Base-by-base conservation (phyloP, 2,329 filamentous ascomycete species). In the Pleoardoris graminearum region DNA sequence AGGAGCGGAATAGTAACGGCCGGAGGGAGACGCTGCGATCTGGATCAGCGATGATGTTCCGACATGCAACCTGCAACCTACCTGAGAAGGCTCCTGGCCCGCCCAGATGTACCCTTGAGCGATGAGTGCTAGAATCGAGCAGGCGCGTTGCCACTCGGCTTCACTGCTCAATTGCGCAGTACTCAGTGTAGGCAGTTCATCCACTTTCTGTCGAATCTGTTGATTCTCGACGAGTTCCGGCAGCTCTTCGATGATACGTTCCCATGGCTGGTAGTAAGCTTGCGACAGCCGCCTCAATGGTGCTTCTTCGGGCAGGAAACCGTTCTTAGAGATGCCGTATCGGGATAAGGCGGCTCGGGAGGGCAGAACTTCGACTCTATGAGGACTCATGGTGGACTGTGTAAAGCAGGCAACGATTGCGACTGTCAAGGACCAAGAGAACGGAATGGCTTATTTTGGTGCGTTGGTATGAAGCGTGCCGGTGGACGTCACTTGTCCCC, bases 261-360 rank as follows among this genome's bases (percentile, higher is more conserved):
- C 91, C 91, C 91, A 96, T 68, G 89, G 88, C 72, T 88, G 86
- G 74, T 96, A 96, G 76, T 94, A 94, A 3, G 86, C 84, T 63
- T 95, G 87, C 12, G 89, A 86, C 12, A 96, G 82, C 50, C 83
- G 79, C 53, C 85, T 84, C 57, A 96, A 77, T 29, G 91, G 91
- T 23, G 86, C 75, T 56, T 87, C 84, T 51, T 86, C 79, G 1
- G 91, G 90, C 38, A 96, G 81, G 75, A 96, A 96, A 61, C 91
- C 91, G 73, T 88, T 83, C 51, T 84, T 81, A 58, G 87, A 89
- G 68, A 91, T 84, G 75, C 86, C 89, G 76, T 95, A 96, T 70
- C 91, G 85, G 68, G 84, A 80, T 47, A 90, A 79, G 7, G 63
- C 62, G 38, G 57, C 62, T 12, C 51, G 46, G 8, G 63, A 63